Conservation (phyloP, 2,329 filamentous ascomycete genomes). For the Verticillium tricorpus region DNA sequence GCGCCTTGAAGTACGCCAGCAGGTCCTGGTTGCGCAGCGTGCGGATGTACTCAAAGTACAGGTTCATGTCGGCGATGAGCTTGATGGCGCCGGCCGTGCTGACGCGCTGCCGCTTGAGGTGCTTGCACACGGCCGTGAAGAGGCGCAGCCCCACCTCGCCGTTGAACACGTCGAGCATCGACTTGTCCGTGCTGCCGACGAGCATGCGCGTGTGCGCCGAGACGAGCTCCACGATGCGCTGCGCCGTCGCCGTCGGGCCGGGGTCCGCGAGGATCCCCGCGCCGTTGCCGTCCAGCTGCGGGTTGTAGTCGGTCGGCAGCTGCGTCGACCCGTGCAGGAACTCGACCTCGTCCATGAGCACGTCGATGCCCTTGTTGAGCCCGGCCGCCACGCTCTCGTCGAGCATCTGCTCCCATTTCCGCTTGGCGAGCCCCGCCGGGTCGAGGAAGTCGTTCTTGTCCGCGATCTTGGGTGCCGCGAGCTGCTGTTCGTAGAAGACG, state of each 20-base stretch:
- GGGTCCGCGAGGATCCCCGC: constrained; percentile 43
- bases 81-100: constrained; percentile 85
- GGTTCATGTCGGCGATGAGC: constrained; percentile 93
- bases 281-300: constrained; percentile 31
- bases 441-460: constrained; percentile 95
- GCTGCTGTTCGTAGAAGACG: constrained; percentile 95
- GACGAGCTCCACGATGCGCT: constrained; percentile 77
- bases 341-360: constrained; percentile 97
- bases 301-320: constrained; percentile 84
- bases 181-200: constrained; percentile 92
- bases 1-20: constrained; percentile 82
- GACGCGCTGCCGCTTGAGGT: constrained; percentile 92
- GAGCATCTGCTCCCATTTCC: constrained; percentile 97
- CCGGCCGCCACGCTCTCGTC: constrained; percentile 95
- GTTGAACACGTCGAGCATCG: constrained; percentile 97
- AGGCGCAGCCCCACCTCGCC: constrained; percentile 92
- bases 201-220: constrained; percentile 89
- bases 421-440: constrained; percentile 89
- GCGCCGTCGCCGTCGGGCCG: constrained; percentile 75
- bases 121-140: constrained; percentile 91
- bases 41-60: constrained; percentile 82
- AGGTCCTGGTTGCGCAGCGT: constrained; percentile 79
- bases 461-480: constrained; percentile 74
- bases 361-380: constrained; percentile 95
- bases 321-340: constrained; percentile 90